A percentile compares a stretch with the other conserved stretches of the same genome.
Conservation (phyloP, 306 rosid genomes). For the Gillenia trifoliata region DNA sequence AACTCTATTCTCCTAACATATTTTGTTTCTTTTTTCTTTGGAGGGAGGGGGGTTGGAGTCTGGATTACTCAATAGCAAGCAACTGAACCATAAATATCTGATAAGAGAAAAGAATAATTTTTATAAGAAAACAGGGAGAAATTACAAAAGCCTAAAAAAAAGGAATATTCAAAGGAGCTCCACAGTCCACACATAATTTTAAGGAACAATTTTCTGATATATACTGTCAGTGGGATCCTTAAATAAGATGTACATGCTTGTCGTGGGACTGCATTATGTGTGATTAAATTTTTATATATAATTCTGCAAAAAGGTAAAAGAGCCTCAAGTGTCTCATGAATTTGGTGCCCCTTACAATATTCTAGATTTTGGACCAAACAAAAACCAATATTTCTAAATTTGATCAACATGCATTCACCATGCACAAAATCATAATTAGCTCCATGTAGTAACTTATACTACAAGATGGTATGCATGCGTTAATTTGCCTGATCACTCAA, state of each 20-base stretch:
- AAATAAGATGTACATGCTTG: neutral
- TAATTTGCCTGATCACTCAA: neutral
- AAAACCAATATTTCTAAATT: too few species aligned
- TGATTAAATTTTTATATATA: neutral
- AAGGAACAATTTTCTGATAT: neutral
- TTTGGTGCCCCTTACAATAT: neutral
- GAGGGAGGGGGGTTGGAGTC: neutral
- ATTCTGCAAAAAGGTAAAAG: neutral
- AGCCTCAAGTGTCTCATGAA: neutral
- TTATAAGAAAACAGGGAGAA: neutral
- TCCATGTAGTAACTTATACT: neutral
- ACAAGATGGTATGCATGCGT: neutral
- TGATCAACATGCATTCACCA: neutral
- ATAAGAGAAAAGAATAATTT: neutral
- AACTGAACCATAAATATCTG: neutral
- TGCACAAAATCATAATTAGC: neutral
- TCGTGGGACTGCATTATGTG: neutral
- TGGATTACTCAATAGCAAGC: neutral
- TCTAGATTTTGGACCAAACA: neutral
- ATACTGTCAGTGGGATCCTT: too few species aligned
- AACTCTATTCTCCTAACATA: too few species aligned
- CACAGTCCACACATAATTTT: neutral
- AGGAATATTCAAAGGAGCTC: neutral
- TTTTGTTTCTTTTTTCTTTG: neutral
- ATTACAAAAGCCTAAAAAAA: neutral